Evolutionary conservation across 2,329 filamentous ascomycete species (phyloP), one percentile per base, ranked within the genome.

Genomic region (Ceratocystis eucalypticola): DNA sequence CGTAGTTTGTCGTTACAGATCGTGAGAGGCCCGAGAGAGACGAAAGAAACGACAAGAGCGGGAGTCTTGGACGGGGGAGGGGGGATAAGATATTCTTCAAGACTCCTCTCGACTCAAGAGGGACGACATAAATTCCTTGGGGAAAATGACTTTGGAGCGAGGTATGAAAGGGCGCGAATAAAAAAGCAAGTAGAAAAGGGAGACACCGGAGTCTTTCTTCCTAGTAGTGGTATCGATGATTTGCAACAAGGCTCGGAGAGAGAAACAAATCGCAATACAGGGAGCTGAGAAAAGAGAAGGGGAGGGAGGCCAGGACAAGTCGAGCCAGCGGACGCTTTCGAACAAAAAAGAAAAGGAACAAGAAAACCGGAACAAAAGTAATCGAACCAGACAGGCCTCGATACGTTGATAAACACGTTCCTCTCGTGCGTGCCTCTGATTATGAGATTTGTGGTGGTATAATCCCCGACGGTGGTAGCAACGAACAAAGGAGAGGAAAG

Each of bases 51-150:
- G 33, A 30, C 53, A 17, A 33, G 25, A 33, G 53, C 17, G 30
- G 28, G 12, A 57, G 53, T 33, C 17, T 62, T 12, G 41, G 22
- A 46, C 25, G 41, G 61, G 44, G 61, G 61, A 44, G 8, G 10
- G 37, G 61, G 61, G 41, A 63, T 48, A 63, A 63, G 61, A 63
- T 63, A 45, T 63, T 63, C 44, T 63, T 63, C 61, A 48, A 46
- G 25, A 20, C 25, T 59, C 37, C 7, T n/a, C 22, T 30, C 6
- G 12, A 59, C 7, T 30, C 12, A 59, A 33, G 8, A 59, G 28
- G 6, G 28, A 41, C 37, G 6, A 37, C 28, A 25, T 25, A 37
- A 37, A 33, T 17, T 59, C 53, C 28, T 7, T 59, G 28, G 53
- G 15, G 33, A 33, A 59, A 2, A 17, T 15, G 30, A 12, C 28